Evolutionary conservation across 305 asterid species (phyloP).

Genomic region (Petunia hybrid): DNA sequence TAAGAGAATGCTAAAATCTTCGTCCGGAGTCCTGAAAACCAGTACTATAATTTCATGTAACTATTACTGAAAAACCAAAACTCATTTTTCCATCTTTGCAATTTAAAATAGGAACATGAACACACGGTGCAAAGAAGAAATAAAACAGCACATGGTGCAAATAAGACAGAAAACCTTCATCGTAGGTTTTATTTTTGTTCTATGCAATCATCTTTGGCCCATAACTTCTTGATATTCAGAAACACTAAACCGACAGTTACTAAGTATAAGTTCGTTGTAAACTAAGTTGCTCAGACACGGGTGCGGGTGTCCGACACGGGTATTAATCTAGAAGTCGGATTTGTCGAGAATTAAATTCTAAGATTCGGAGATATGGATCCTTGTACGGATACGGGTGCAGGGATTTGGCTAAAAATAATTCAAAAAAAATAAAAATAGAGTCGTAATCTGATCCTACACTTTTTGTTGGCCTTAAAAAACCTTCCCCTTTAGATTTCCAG

Average conservation of each 20-base stretch:
- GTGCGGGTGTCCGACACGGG: too few species aligned
- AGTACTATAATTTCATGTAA: constrained; percentile 23
- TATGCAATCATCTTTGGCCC: background rate
- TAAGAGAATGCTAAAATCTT: constrained; percentile 88
- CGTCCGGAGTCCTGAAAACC: constrained; percentile 91
- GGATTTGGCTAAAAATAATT: too few species aligned
- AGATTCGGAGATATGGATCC: too few species aligned
- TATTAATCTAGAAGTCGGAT: too few species aligned
- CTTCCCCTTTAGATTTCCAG: too few species aligned
- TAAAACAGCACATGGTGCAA: constrained; percentile 25
- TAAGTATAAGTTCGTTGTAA: background rate
- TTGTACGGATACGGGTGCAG: too few species aligned
- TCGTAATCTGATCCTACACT: too few species aligned
- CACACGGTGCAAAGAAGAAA: constrained; percentile 10
- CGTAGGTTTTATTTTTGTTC: background rate
- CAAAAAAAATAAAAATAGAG: too few species aligned
- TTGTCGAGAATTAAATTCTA: too few species aligned
- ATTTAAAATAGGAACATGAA: constrained; percentile 18
- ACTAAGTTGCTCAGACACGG: too few species aligned
- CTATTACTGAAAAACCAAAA: background rate
- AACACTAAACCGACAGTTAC: constrained; percentile 1
- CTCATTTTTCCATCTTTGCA: constrained; percentile 20
- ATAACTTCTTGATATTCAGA: constrained; percentile 27
- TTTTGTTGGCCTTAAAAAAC: too few species aligned
- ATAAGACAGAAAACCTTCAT: constrained; percentile 22